Evolutionary conservation across 345 rosid genomes (phyloP).

Genomic region (Heritiera littoralis): DNA sequence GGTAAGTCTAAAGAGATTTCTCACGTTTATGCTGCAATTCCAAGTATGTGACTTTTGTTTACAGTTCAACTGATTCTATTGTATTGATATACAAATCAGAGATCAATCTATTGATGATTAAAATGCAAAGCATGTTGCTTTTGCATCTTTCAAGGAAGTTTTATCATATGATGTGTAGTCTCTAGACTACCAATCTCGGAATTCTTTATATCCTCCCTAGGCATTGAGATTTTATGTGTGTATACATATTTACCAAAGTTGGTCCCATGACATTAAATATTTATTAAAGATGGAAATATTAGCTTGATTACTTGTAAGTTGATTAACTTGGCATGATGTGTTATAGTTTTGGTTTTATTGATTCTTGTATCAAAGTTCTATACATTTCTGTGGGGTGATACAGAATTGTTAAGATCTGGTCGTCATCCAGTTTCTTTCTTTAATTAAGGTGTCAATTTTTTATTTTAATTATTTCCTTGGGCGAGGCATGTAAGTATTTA

Average conservation of each 20-base stretch:
- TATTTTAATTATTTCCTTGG: not conserved
- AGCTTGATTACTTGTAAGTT: not conserved
- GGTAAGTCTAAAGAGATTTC: conserved; percentile 54
- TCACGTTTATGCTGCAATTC: not conserved
- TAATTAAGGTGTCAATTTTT: not conserved
- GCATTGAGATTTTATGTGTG: not conserved
- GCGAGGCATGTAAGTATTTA: not conserved
- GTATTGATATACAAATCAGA: not conserved
- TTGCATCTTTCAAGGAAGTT: not conserved
- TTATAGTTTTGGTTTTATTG: conserved; percentile 4
- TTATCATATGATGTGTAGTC: not conserved
- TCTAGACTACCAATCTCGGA: not conserved
- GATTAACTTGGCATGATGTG: not conserved
- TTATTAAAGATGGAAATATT: conserved; percentile 9
- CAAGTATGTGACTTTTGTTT: not conserved
- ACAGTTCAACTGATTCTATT: not conserved
- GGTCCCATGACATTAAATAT: not conserved
- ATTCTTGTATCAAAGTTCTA: not conserved
- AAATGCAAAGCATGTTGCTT: not conserved
- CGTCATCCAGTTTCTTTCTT: not conserved
- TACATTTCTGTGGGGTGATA: too few relatives aligned
- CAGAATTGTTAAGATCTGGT: too few relatives aligned
- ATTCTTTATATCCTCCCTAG: not conserved
- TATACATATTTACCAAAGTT: not conserved
- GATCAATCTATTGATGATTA: not conserved